Evolutionary conservation across 768 basidiomycete species (phyloP).

Genomic region (Pleurotus platypus): DNA sequence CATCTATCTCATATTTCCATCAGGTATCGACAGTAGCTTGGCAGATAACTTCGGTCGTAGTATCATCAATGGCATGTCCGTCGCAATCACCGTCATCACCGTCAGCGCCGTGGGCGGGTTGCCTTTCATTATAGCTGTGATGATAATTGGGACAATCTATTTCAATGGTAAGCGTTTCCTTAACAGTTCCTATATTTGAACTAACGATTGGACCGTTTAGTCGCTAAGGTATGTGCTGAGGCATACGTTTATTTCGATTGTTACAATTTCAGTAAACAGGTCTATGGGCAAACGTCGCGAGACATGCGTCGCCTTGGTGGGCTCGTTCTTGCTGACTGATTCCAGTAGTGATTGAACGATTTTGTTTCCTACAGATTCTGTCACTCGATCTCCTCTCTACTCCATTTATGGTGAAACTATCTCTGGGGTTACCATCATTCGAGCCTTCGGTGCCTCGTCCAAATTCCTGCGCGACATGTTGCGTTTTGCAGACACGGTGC

Average conservation of each 20-base stretch:
- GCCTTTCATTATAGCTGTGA: constrained; percentile 63
- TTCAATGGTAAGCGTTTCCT: constrained; percentile 53
- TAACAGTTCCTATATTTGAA: background rate
- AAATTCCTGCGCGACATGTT: constrained; percentile 86
- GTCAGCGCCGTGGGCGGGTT: constrained; percentile 77
- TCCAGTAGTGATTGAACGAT: constrained; percentile 1
- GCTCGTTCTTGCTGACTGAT: constrained; percentile 12
- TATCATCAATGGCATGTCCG: constrained; percentile 66
- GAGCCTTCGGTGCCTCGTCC: constrained; percentile 86
- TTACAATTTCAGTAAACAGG: constrained; percentile 6
- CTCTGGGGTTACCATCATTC: constrained; percentile 65
- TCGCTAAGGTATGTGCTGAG: constrained; percentile 29
- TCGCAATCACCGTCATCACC: constrained; percentile 66
- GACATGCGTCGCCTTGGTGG: constrained; percentile 78
- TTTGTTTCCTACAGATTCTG: constrained; percentile 31
- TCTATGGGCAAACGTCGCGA: constrained; percentile 82
- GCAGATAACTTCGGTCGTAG: constrained; percentile 86
- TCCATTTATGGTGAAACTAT: constrained; percentile 56
- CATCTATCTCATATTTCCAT: constrained; percentile 13
- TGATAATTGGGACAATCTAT: constrained; percentile 59
- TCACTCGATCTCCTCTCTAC: constrained; percentile 44
- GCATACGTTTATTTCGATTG: background rate
- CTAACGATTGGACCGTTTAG: constrained; percentile 16
- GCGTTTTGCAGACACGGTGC: constrained; percentile 73
- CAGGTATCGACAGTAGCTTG: constrained; percentile 78